Conservation (phyloP, 306 rosid genomes). For the Myrica gale region DNA sequence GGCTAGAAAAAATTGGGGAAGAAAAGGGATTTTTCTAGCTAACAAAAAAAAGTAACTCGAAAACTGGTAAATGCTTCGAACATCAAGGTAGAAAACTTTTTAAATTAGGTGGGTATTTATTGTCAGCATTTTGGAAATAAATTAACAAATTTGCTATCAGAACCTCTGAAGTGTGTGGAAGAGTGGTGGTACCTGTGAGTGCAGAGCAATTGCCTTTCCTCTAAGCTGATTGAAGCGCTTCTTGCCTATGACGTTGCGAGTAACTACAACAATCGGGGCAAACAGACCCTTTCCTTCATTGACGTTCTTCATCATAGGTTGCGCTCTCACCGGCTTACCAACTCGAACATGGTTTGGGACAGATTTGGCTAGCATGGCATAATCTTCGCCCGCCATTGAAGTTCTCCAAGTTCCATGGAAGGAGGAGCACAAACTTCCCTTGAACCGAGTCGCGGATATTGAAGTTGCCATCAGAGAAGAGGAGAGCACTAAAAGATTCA, state of each 20-base stretch:
- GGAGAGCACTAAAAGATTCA: neutral
- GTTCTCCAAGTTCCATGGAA: conserved; percentile 80
- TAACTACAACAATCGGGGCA: conserved; percentile 76
- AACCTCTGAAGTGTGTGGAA: too few relatives aligned
- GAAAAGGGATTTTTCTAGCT: too few relatives aligned
- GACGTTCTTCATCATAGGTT: conserved; percentile 89
- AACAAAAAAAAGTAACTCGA: too few relatives aligned
- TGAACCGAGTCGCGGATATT: conserved; percentile 55
- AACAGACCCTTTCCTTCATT: conserved; percentile 95
- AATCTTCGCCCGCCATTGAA: conserved; percentile 73
- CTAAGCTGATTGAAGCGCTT: conserved; percentile 88
- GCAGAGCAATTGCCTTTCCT: conserved; percentile 97
- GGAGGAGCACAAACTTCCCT: conserved; percentile 50
- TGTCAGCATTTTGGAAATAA: neutral
- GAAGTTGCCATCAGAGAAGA: conserved; percentile 60
- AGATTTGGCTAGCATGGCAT: conserved; percentile 40
- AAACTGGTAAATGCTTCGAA: too few relatives aligned
- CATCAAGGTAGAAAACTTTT: neutral
- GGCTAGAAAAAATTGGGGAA: neutral
- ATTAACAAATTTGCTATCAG: too few relatives aligned
- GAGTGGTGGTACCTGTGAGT: conserved; percentile 68
- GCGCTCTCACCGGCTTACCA: conserved; percentile 55
- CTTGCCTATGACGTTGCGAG: conserved; percentile 79
- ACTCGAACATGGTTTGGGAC: conserved; percentile 53
- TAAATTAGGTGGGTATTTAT: neutral